Conservation (phyloP, 73 alveolate species). For the Blepharisma japonicum region DNA sequence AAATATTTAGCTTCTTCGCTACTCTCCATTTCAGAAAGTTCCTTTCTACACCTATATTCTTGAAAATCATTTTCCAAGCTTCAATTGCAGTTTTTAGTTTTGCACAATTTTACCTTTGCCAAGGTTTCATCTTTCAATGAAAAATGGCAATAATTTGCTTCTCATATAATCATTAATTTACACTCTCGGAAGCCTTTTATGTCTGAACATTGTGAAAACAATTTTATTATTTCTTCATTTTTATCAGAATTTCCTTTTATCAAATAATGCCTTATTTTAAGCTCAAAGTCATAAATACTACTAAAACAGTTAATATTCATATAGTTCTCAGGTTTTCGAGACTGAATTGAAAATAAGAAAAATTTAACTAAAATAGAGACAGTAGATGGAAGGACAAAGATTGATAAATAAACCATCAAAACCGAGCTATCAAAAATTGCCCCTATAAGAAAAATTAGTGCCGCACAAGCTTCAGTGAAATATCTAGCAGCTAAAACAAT, state of each 20-base stretch:
- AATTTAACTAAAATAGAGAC: not conserved
- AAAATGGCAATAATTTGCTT: not conserved
- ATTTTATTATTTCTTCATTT: not conserved
- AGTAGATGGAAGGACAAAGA: not conserved
- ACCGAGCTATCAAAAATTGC: not conserved
- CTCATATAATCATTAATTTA: not conserved
- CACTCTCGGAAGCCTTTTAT: not conserved
- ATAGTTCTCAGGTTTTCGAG: not conserved
- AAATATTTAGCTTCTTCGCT: conserved; percentile 4
- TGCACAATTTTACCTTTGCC: conserved; percentile 1
- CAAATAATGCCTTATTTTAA: not conserved
- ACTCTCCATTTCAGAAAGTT: not conserved
- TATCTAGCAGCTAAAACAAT: not conserved
- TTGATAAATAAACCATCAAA: not conserved
- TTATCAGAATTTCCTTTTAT: not conserved
- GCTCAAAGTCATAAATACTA: not conserved
- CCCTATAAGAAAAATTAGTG: not conserved
- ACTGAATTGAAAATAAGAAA: not conserved
- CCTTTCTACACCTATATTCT: not conserved
- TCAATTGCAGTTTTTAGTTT: not conserved
- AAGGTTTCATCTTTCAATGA: conserved; percentile 6
- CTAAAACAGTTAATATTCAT: too few species aligned
- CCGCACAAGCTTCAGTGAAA: too few species aligned
- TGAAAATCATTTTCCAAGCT: conserved; percentile 9
- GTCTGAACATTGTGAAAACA: not conserved